phyloP scores from a whole-genome alignment of 495 filamentous ascomycete species.

The Endocarpon pusillum region DNA sequence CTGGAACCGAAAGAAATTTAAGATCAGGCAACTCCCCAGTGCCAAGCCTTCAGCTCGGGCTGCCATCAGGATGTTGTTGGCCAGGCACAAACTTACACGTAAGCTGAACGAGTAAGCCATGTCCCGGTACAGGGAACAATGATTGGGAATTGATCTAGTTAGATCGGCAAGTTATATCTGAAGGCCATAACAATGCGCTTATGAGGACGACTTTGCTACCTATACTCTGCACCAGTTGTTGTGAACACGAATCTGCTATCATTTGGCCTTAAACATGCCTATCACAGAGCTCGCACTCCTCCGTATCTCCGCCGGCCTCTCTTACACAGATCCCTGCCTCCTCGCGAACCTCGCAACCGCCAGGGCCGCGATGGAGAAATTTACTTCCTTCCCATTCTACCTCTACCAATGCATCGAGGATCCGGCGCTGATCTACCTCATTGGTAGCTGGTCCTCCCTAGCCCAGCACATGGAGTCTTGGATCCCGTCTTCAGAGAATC shows the following conservation, averaged over 20 bases:
- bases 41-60: too few species aligned
- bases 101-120: too few species aligned
- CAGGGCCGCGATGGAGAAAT: constrained; percentile 22
- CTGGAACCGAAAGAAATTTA: too few species aligned
- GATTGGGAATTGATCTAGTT: too few species aligned
- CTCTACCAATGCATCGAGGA: constrained; percentile 32
- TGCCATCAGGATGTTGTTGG: too few species aligned
- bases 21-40: too few species aligned
- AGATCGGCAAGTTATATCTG: too few species aligned
- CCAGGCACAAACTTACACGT: too few species aligned
- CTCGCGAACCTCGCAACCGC: constrained; percentile 12
- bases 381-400: constrained; percentile 14
- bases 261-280: constrained; percentile 20
- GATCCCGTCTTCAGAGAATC: constrained; percentile 24
- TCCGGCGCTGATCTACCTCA: constrained; percentile 25
- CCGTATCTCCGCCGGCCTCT: constrained; percentile 11
- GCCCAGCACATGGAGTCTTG: constrained; percentile 28
- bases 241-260: not conserved
- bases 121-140: too few species aligned
- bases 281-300: constrained; percentile 38
- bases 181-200: too few species aligned
- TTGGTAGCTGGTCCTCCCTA: constrained; percentile 33
- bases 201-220: too few species aligned
- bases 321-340: constrained; percentile 8
- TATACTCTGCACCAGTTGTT: constrained; percentile 1